A percentile compares a stretch with the other conserved stretches of the same genome.
These are phyloP conservation scores for Chrysopogon serrulatus DNA, from an alignment of 176 grass and related monocot species.

Conservation along the genomic window DNA sequence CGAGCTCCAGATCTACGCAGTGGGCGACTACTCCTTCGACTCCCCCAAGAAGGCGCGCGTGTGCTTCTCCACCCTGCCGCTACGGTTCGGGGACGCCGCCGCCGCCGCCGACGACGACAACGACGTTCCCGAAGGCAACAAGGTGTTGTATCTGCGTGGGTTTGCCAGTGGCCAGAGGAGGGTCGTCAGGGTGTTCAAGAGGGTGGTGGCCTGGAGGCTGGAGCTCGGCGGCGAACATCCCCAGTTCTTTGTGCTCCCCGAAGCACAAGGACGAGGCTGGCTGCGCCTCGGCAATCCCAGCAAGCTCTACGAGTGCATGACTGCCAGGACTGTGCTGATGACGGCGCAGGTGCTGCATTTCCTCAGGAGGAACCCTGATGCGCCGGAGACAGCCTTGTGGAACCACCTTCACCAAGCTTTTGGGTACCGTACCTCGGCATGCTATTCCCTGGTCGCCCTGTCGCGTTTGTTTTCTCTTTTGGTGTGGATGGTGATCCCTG, in stretches of 20 bases:
- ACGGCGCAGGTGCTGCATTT: constrained; percentile 62
- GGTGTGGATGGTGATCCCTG: no score
- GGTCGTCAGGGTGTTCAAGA: constrained; percentile 28
- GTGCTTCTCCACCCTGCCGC: constrained; percentile 44
- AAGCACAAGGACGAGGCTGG: constrained; percentile 28
- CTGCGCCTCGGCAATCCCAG: constrained; percentile 48
- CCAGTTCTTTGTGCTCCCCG: constrained; percentile 21
- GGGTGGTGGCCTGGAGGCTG: constrained; percentile 64
- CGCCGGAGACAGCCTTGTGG: constrained; percentile 55
- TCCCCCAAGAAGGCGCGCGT: neutral
- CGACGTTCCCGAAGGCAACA: neutral
- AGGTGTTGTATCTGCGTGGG: constrained; percentile 32
- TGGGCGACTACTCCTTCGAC: constrained; percentile 36
- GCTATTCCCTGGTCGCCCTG: neutral
- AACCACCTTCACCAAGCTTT: constrained; percentile 59
- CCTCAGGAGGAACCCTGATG: constrained; percentile 53
- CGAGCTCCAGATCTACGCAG: constrained; percentile 14
- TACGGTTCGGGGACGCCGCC: neutral
- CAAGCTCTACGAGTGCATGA: constrained; percentile 31
- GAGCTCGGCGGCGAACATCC: constrained; percentile 38
- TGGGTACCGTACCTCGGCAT: constrained; percentile 24
- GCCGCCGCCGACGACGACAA: neutral
- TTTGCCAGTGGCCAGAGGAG: neutral
- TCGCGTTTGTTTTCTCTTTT: neutral
- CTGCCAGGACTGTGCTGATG: constrained; percentile 55